Base-by-base conservation (phyloP, 805 yeast genomes). In the Myxozyma mucilagina region DNA sequence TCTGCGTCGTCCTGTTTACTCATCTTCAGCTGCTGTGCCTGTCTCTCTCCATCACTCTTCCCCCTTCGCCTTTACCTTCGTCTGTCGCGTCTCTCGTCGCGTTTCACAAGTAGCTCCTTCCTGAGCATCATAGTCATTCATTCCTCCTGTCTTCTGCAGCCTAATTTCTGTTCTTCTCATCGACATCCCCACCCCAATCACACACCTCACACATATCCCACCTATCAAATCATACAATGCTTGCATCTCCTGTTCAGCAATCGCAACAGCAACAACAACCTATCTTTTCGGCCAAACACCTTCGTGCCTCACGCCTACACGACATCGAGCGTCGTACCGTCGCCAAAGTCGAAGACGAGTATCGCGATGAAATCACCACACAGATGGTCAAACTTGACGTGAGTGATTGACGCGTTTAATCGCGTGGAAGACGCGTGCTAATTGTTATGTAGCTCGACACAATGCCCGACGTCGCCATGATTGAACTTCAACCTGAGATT, bases 401-500 rank as follows among this genome's bases (percentile, higher is more conserved):
- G 48, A 6, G 60, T 18, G 13, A n/a, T n/a, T 11, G 41, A n/a
- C 41, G 13, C 5, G 41, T 11, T 38, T 38, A 38, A 13, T 38
- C n/a, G 13, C n/a, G 41, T 38, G 3, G 3, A 3, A 38, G 41
- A n/a, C 41, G 41, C 41, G 13, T 13, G n/a, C n/a, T 11, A 38
- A n/a, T n/a, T 5, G 18, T 20, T 10, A 2, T 41, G 11, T 42
- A 56, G 61, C 24, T 51, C 36, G 39, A 57, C n/a, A 53, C 67
- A 57, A 47, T 63, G 50, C 88, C 93, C 13, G 80, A 83, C 72
- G 70, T 85, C 61, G 73, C 81, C 71, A 79, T 90, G 74, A 88
- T 91, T 68, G 86, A 84, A 60, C 87, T 89, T 66, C 99, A 93
- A 75, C 97, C 97, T 10, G 96, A 91, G 70, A 78, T 93, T 61